Evolutionary conservation across 768 basidiomycete genomes (phyloP).

Genomic region (Tricholoma furcatifolium): DNA sequence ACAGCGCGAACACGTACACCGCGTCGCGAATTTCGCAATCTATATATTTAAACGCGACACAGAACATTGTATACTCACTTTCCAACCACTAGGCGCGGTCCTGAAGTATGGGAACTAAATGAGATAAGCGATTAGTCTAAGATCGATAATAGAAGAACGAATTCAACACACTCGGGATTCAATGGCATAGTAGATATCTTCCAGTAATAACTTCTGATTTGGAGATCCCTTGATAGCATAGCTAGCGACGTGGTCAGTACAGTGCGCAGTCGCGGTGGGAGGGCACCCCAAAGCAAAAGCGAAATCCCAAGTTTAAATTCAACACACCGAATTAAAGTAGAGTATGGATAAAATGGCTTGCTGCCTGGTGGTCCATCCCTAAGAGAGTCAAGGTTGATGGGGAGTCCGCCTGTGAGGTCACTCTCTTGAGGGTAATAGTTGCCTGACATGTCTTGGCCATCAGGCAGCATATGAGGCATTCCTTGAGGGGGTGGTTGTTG

Average conservation of each 20-base stretch:
- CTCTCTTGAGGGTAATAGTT: constrained; percentile 75
- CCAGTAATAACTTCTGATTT: constrained; percentile 79
- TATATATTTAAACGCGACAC: constrained; percentile 4
- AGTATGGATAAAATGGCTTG: constrained; percentile 91
- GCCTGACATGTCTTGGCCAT: constrained; percentile 53
- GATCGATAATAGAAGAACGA: neutral
- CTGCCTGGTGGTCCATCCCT: constrained; percentile 86
- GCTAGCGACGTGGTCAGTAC: constrained; percentile 35
- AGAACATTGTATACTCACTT: constrained; percentile 49
- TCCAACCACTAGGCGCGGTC: constrained; percentile 88
- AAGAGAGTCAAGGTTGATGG: constrained; percentile 84
- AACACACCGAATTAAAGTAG: constrained; percentile 83
- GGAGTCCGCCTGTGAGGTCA: constrained; percentile 80
- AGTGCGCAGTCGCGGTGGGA: constrained; percentile 8
- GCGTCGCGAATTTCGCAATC: constrained; percentile 20
- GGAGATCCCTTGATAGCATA: constrained; percentile 92
- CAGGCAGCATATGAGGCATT: constrained; percentile 65
- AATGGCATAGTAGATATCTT: constrained; percentile 92
- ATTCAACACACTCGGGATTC: constrained; percentile 71
- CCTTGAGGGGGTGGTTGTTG: constrained; percentile 53
- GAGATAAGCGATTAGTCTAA: constrained; percentile 2
- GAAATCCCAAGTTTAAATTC: neutral
- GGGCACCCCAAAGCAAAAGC: constrained; percentile 13
- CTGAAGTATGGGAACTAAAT: constrained; percentile 85
- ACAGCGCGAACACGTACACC: constrained; percentile 58